Evolutionary conservation across 1,139 yeast genomes (phyloP), one percentile per base, ranked within the genome.

Genomic region (Tardiomyces blankii): DNA sequence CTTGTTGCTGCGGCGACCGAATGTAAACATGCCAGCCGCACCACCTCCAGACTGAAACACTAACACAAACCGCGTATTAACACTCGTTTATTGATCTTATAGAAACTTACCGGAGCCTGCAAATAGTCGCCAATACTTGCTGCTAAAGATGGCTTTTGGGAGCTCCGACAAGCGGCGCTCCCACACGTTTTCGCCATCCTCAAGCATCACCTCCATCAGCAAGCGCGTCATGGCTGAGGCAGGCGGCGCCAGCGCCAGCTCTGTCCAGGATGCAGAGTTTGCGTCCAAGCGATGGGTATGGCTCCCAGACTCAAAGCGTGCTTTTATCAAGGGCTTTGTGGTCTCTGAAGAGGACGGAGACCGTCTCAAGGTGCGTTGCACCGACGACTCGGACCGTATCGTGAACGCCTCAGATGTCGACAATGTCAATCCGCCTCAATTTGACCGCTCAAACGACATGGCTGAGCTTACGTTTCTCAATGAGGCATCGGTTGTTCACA

Each of bases 381-480:
- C 69, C 16, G 75, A 75, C 48, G 78, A 75, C 58, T 59, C 69
- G 63, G 71, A 70, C 33, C 69, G 68, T 21, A 59, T 62, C 2
- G 70, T 80, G 3, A 67, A 69, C 27, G 68, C 74, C 30, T 65
- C 68, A 23, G 63, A 66, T 28, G 68, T 82, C 18, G 83, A 84
- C 52, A 78, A 79, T 53, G 73, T 68, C 38, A 91, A 91, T 60
- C 98, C 99, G 1, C 73, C 82, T n/a, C 85, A 86, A 56, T 91
- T 91, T 63, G 94, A 91, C 64, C 82, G 80, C 57, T 89, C 94
- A 49, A 80, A 84, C 55, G 96, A 91, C 60, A 87, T 91, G 93
- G 97, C 98, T 0, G 95, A 89, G 56, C 71, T 91, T 55, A 93
- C 99, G 1, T 89, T 82, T 62, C 71, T 91, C 53, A 93, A 91